Evolutionary conservation across 73 alveolate genomes (phyloP).

Genomic region (Paramecium sexaurelia): DNA sequence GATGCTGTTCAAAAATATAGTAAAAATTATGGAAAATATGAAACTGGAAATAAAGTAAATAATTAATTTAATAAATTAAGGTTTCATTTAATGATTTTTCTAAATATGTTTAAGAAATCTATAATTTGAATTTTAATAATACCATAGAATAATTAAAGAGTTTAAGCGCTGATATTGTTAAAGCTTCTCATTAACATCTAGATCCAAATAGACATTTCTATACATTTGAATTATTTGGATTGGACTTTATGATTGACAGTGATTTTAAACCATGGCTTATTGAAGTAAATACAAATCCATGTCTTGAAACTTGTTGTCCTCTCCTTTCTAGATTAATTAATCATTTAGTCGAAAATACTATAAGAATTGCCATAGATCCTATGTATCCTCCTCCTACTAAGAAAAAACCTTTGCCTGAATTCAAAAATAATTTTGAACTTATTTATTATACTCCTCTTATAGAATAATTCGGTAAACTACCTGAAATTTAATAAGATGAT

Average conservation of each 20-base stretch:
- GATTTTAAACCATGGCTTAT: constrained; percentile 88
- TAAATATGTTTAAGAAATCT: constrained; percentile 57
- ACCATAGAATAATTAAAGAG: constrained; percentile 23
- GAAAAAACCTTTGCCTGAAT: constrained; percentile 8
- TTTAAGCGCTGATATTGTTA: constrained; percentile 17
- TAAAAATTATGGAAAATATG: constrained; percentile 76
- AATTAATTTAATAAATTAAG: constrained; percentile 67
- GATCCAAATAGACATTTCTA: constrained; percentile 54
- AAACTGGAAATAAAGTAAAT: constrained; percentile 73
- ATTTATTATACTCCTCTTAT: not conserved
- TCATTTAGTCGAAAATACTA: constrained; percentile 89
- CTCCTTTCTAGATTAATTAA: constrained; percentile 88
- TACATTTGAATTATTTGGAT: constrained; percentile 80
- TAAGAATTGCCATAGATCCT: constrained; percentile 93
- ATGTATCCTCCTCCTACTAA: constrained; percentile 74
- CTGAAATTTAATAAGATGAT: constrained; percentile 36
- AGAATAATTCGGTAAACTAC: not conserved
- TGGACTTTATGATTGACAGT: constrained; percentile 94
- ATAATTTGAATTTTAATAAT: constrained; percentile 17
- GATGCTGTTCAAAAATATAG: constrained; percentile 77
- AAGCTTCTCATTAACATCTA: constrained; percentile 12
- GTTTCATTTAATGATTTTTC: constrained; percentile 74
- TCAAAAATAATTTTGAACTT: constrained; percentile 39
- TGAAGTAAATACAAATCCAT: constrained; percentile 97
- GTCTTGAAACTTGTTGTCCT: constrained; percentile 93